A percentile compares a stretch with the other conserved stretches of the same genome.
Conservation (phyloP, 768 basidiomycete species). For the Tricholoma saponaceum region DNA sequence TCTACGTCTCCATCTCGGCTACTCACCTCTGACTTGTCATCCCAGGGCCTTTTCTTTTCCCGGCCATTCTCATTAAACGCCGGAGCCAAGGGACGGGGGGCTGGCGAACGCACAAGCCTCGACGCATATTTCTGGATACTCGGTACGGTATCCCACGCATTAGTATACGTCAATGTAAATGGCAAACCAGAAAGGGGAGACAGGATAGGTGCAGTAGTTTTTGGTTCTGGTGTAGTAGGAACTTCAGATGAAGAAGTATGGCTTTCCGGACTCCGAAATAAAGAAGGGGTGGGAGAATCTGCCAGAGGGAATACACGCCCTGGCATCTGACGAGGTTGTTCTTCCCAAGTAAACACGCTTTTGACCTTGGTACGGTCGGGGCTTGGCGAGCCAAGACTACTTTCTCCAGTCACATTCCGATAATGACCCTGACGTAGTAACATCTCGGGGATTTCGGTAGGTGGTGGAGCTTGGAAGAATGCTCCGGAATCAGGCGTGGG, state of each 20-base stretch:
- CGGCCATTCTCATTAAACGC: constrained; percentile 45
- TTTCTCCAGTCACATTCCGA: constrained; percentile 54
- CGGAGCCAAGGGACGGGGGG: constrained; percentile 38
- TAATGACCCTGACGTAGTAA: constrained; percentile 75
- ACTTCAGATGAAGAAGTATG: constrained; percentile 33
- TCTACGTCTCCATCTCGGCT: constrained; percentile 84
- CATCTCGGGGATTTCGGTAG: constrained; percentile 60
- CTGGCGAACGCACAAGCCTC: constrained; percentile 49
- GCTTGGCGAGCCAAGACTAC: constrained; percentile 36
- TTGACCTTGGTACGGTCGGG: constrained; percentile 75
- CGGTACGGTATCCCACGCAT: constrained; percentile 84
- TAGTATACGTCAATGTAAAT: constrained; percentile 57
- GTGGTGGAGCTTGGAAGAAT: constrained; percentile 60
- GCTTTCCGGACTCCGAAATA: constrained; percentile 35
- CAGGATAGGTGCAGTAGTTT: constrained; percentile 21
- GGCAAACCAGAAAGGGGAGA: constrained; percentile 53
- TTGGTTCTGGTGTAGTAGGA: constrained; percentile 33
- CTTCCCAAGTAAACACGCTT: constrained; percentile 94
- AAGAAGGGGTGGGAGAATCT: constrained; percentile 50
- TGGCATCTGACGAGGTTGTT: constrained; percentile 60
- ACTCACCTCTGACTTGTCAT: constrained; percentile 56
- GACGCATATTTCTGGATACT: constrained; percentile 76
- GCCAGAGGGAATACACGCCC: constrained; percentile 70
- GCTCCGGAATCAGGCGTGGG: constrained; percentile 37
- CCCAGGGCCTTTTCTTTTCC: constrained; percentile 40